A percentile compares a stretch with the other conserved stretches of the same genome.
These are phyloP conservation scores for Globisporangium recalcitrans DNA, from an alignment of 352 stramenopile species.

Conservation along the genomic window DNA sequence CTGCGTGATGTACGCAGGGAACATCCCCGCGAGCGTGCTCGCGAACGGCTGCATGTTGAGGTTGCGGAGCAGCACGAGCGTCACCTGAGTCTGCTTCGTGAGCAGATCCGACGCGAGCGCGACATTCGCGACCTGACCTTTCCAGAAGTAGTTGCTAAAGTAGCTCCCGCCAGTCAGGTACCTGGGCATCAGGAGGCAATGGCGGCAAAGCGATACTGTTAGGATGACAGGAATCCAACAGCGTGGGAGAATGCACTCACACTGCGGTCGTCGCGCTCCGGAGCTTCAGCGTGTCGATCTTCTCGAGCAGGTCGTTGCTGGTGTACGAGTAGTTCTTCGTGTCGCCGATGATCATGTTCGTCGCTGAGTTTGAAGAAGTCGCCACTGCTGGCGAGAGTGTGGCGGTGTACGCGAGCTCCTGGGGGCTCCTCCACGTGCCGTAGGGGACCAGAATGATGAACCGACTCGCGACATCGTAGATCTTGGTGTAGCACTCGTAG, in stretches of 20 bases:
- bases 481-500: not conserved
- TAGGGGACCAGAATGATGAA: constrained; percentile 1
- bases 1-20: not conserved
- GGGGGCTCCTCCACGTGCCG: not conserved
- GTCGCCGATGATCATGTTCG: not conserved
- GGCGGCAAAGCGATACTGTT: not conserved
- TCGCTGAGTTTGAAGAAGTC: not conserved
- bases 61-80: not conserved
- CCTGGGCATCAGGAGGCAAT: not conserved
- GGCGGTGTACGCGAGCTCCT: not conserved
- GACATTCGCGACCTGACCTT: constrained; percentile 7
- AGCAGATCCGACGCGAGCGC: constrained; percentile 1
- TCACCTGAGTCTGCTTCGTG: not conserved
- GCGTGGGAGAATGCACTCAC: not conserved
- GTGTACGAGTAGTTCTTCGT: constrained; percentile 1
- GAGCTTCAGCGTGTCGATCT: constrained; percentile 1
- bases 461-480: not conserved
- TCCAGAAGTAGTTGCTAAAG: not conserved
- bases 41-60: constrained; percentile 1
- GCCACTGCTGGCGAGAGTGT: not conserved
- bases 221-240: not conserved
- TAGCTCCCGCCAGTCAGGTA: not conserved
- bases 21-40: not conserved
- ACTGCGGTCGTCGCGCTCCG: not conserved
- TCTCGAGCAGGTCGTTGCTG: constrained; percentile 3